Percentiles rank a stretch among this genome's conserved stretches.
Evolutionary conservation across 2,329 filamentous ascomycete species (phyloP).

Genomic region (Zymoseptoria passerinii): DNA sequence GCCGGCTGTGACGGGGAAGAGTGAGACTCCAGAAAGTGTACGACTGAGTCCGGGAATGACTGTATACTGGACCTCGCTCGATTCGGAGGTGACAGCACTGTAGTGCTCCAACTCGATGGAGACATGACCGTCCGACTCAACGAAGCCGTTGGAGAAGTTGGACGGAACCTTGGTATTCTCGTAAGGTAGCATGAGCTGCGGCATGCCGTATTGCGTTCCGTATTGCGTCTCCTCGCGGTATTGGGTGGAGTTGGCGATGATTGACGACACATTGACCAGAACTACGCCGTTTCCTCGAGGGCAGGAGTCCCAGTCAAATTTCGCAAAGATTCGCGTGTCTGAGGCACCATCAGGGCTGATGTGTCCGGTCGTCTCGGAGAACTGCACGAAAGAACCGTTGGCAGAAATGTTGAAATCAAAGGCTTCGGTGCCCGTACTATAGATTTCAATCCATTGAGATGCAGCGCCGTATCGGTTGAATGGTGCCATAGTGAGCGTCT

Average conservation of each 20-base stretch:
- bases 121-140: slow-evolving; percentile 48
- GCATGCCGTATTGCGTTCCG: slow-evolving; percentile 32
- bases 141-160: slow-evolving; percentile 50
- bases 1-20: slow-evolving; percentile 38
- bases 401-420: slow-evolving; percentile 48
- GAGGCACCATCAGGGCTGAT: slow-evolving; percentile 39
- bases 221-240: slow-evolving; percentile 26
- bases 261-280: slow-evolving; percentile 47
- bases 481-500: slow-evolving; percentile 46
- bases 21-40: slow-evolving; percentile 50
- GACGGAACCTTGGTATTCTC: slow-evolving; percentile 42
- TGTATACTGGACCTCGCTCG: slow-evolving; percentile 39
- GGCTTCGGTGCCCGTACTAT: slow-evolving; percentile 47
- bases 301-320: slow-evolving; percentile 48
- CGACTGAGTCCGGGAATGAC: slow-evolving; percentile 50
- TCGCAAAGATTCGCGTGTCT: slow-evolving; percentile 47
- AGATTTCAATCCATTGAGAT: slow-evolving; percentile 55
- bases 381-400: slow-evolving; percentile 42
- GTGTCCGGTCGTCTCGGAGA: slow-evolving; percentile 44
- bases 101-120: slow-evolving; percentile 32
- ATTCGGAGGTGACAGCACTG: slow-evolving; percentile 18
- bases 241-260: slow-evolving; percentile 26
- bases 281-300: slow-evolving; percentile 33
- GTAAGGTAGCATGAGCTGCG: slow-evolving; percentile 48
- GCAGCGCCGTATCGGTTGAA: slow-evolving; percentile 51